phyloP scores from a whole-genome alignment of 2,329 filamentous ascomycete genomes.

The Monosporascus sp. region DNA sequence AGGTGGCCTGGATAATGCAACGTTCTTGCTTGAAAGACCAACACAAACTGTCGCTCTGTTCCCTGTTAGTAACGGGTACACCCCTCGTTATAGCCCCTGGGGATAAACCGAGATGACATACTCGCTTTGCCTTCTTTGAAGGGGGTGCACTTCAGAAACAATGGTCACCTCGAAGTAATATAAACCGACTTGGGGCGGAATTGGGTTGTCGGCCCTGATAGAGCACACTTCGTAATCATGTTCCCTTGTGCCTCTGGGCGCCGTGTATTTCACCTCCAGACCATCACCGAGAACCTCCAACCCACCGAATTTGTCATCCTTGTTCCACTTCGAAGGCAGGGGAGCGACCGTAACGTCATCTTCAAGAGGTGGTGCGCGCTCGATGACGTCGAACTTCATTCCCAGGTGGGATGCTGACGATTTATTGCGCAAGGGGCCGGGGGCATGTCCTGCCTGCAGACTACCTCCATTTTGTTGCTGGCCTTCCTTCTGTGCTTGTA shows the following conservation, averaged over 20 bases:
- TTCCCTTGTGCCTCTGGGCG: conserved; percentile 40
- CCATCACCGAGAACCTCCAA: conserved; percentile 73
- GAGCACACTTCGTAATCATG: conserved; percentile 71
- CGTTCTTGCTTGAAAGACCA: conserved; percentile 53
- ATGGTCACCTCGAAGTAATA: conserved; percentile 82
- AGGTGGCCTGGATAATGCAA: conserved; percentile 49
- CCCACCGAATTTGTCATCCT: conserved; percentile 64
- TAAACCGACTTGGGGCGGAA: conserved; percentile 84
- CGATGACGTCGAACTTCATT: conserved; percentile 78
- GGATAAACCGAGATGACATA: conserved; percentile 30
- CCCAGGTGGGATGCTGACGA: conserved; percentile 62
- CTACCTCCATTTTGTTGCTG: conserved; percentile 34
- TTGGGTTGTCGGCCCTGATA: conserved; percentile 76
- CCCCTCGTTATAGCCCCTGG: no score
- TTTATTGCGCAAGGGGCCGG: conserved; percentile 48
- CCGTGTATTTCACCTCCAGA: conserved; percentile 60
- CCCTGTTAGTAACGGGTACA: conserved; percentile 9
- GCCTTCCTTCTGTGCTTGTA: conserved; percentile 44
- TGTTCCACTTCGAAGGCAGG: conserved; percentile 79
- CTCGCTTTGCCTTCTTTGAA: conserved; percentile 49
- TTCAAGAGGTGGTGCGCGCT: conserved; percentile 58
- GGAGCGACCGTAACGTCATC: conserved; percentile 57
- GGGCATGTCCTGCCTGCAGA: conserved; percentile 11
- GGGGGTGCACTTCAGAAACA: conserved; percentile 55
- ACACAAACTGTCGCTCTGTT: conserved; percentile 55